Percentiles rank a stretch among this genome's conserved stretches.
These are phyloP conservation scores for Iris pallida DNA, from an alignment of 116 monocot genomes.

Conservation along the genomic window DNA sequence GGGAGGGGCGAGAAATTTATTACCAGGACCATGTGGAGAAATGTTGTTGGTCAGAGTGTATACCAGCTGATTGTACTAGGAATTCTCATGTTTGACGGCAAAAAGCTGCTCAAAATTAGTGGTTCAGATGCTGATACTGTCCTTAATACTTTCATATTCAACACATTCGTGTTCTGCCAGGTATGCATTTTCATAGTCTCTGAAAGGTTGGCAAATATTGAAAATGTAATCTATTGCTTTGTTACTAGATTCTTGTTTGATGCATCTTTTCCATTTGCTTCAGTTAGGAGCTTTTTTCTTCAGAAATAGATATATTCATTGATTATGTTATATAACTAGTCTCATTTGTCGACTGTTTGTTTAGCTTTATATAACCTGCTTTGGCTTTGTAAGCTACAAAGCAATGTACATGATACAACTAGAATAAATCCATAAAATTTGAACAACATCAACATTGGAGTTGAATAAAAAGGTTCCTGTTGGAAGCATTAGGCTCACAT, in stretches of 20 bases:
- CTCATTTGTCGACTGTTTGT: background rate
- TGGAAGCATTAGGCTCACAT: too few species aligned
- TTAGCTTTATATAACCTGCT: background rate
- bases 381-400: too few species aligned
- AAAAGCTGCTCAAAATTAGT: constrained; percentile 55
- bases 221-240: background rate
- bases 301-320: too few species aligned
- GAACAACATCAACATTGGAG: too few species aligned
- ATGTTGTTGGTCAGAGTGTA: constrained; percentile 83
- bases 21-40: constrained; percentile 87
- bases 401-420: too few species aligned
- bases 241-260: background rate
- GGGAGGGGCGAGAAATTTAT: constrained; percentile 68
- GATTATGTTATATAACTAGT: background rate
- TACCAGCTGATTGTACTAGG: constrained; percentile 89
- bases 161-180: constrained; percentile 98
- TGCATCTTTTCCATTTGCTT: background rate
- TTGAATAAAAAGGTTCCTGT: too few species aligned
- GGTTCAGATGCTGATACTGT: constrained; percentile 51
- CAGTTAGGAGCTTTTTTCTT: background rate
- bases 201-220: background rate
- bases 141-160: constrained; percentile 95
- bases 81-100: constrained; percentile 74
- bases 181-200: constrained; percentile 23
- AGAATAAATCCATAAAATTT: too few species aligned